Percentiles rank a stretch among this genome's conserved stretches.
Evolutionary conservation across 2,329 filamentous ascomycete genomes (phyloP).

Genomic region (Macroventuria anomochaeta): DNA sequence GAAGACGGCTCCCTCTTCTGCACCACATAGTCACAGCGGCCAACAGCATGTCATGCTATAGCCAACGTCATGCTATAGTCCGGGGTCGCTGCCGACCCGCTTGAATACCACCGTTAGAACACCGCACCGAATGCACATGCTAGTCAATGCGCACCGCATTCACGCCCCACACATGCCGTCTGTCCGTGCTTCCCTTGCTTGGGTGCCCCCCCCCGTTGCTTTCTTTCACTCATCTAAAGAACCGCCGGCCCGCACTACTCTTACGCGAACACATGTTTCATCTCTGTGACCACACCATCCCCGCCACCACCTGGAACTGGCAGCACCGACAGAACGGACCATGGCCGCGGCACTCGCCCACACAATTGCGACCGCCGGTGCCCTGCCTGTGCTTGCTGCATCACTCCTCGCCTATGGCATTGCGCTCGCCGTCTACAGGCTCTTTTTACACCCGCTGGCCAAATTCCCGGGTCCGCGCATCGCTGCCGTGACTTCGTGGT

Average conservation of each 20-base stretch:
- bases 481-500: slow-evolving; percentile 42
- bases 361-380: slow-evolving; percentile 15
- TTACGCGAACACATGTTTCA: slow-evolving; percentile 12
- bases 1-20: not conserved
- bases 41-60: not conserved
- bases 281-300: slow-evolving; percentile 6
- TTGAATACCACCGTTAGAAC: not conserved
- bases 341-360: slow-evolving; percentile 12
- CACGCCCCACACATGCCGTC: not conserved
- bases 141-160: not conserved
- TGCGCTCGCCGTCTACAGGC: slow-evolving; percentile 45
- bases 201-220: not conserved
- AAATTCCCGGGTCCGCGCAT: slow-evolving; percentile 53
- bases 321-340: not conserved
- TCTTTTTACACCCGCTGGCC: slow-evolving; percentile 54
- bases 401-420: slow-evolving; percentile 24
- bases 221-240: slow-evolving; percentile 3
- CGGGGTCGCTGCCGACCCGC: not conserved
- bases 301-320: slow-evolving; percentile 3
- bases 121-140: not conserved
- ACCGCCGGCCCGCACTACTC: not conserved
- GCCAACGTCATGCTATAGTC: not conserved
- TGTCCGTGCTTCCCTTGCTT: not conserved
- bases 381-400: slow-evolving; percentile 16
- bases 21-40: not conserved